phyloP scores from a whole-genome alignment of 805 yeast genomes.

The Barnettozyma siamensis region DNA sequence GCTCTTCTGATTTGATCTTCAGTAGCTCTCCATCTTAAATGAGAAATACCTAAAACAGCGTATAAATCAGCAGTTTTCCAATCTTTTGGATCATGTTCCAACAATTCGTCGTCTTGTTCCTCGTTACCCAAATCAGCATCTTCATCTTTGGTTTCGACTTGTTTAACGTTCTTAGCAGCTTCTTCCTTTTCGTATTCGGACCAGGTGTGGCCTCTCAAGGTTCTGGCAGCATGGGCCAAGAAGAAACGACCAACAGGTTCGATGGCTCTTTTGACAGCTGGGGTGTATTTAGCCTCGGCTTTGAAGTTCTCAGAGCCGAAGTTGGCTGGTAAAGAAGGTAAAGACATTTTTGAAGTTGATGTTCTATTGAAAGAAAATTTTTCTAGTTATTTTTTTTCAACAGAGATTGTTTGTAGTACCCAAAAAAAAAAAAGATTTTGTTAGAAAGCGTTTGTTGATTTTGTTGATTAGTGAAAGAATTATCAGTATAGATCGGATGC shows the following conservation, averaged over 20 bases:
- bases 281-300: constrained; percentile 44
- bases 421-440: not conserved
- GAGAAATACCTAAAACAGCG: constrained; percentile 90
- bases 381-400: not conserved
- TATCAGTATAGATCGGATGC: too few relatives aligned
- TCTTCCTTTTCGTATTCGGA: constrained; percentile 92
- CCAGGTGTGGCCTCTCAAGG: constrained; percentile 96
- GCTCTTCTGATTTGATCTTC: constrained; percentile 93
- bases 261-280: constrained; percentile 69
- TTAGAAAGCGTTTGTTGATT: not conserved
- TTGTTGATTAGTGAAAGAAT: too few relatives aligned
- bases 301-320: constrained; percentile 46
- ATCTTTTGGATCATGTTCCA: constrained; percentile 92
- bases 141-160: constrained; percentile 49
- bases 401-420: not conserved
- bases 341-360: constrained; percentile 26
- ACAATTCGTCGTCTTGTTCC: constrained; percentile 61
- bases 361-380: not conserved
- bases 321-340: constrained; percentile 51
- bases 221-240: constrained; percentile 94
- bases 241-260: constrained; percentile 97
- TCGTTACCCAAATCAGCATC: constrained; percentile 64
- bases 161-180: constrained; percentile 80
- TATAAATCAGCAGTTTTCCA: constrained; percentile 97
- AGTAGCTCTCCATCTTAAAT: constrained; percentile 85